These are phyloP conservation scores for Mycena pura DNA, from an alignment of 768 basidiomycete species.

Conservation along the genomic window DNA sequence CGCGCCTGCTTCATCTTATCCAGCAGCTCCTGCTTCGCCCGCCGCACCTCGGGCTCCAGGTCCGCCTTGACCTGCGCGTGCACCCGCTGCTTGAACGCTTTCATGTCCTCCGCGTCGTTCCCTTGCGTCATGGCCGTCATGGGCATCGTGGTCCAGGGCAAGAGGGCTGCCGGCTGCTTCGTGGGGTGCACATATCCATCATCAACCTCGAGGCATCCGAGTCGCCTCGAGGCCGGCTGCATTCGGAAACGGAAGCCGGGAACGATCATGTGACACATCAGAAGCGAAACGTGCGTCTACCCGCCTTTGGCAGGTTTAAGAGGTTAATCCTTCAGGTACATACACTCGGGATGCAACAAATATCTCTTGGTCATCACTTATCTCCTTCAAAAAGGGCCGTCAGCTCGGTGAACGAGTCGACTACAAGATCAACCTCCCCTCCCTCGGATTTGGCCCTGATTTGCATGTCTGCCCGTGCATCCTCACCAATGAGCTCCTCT, in stretches of 20 bases:
- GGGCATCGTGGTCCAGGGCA: slow-evolving; percentile 5
- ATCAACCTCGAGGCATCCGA: slow-evolving; percentile 21
- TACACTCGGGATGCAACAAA: too few species aligned
- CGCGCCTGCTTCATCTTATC: slow-evolving; percentile 22
- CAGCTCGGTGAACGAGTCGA: slow-evolving; percentile 58
- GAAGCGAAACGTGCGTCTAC: too few species aligned
- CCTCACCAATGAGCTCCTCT: slow-evolving; percentile 44
- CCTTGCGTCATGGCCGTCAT: slow-evolving; percentile 12
- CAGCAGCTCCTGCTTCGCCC: slow-evolving; percentile 18
- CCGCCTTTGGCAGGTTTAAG: too few species aligned
- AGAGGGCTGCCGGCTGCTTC: background rate
- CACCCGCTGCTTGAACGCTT: slow-evolving; percentile 20
- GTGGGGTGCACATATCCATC: slow-evolving; percentile 4
- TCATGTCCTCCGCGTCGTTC: slow-evolving; percentile 20
- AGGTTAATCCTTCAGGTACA: too few species aligned
- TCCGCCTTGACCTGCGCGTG: slow-evolving; percentile 23
- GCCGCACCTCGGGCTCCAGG: slow-evolving; percentile 17
- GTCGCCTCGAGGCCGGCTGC: slow-evolving; percentile 15
- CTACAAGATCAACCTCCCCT: slow-evolving; percentile 64
- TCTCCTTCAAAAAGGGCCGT: slow-evolving; percentile 28
- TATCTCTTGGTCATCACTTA: too few species aligned
- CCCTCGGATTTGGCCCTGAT: slow-evolving; percentile 58
- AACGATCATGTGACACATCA: slow-evolving; percentile 20
- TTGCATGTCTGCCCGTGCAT: too few species aligned
- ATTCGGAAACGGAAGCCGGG: background rate